Evolutionary conservation across 352 stramenopile genomes (phyloP).

Genomic region (Phytophthora fragariaefolia): DNA sequence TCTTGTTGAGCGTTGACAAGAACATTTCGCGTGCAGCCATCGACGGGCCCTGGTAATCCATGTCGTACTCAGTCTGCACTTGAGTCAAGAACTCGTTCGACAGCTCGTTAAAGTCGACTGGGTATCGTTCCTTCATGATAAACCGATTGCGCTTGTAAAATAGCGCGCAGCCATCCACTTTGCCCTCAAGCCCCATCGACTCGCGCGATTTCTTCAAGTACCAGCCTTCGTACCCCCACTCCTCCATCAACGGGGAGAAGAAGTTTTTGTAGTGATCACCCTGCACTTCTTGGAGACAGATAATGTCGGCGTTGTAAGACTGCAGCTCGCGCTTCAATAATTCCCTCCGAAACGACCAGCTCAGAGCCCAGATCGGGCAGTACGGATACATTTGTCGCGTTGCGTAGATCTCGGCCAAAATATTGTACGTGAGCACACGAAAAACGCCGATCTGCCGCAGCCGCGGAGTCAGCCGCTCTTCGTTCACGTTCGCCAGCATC

Average conservation of each 20-base stretch:
- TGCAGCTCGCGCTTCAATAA: constrained; percentile 92
- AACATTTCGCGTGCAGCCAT: constrained; percentile 72
- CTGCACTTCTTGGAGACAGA: constrained; percentile 99
- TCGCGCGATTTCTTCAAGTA: constrained; percentile 99
- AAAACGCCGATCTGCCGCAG: constrained; percentile 84
- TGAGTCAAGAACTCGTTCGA: constrained; percentile 72
- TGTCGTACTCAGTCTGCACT: constrained; percentile 79
- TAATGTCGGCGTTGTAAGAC: constrained; percentile 94
- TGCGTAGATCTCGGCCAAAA: constrained; percentile 93
- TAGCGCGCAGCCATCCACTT: constrained; percentile 98
- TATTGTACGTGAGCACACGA: constrained; percentile 91
- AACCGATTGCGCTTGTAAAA: constrained; percentile 96
- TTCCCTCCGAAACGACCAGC: constrained; percentile 96
- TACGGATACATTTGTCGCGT: constrained; percentile 96
- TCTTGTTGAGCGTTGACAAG: constrained; percentile 52
- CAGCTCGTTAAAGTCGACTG: constrained; percentile 98
- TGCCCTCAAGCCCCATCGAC: constrained; percentile 96
- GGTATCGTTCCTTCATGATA: constrained; percentile 92
- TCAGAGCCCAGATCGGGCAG: constrained; percentile 97
- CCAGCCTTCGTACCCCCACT: constrained; percentile 96
- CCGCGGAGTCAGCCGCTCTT: constrained; percentile 73
- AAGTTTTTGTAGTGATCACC: constrained; percentile 98
- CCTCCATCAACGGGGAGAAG: constrained; percentile 94
- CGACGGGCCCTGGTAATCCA: constrained; percentile 72
- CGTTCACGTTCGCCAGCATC: constrained; percentile 86